Evolutionary conservation across 2,329 filamentous ascomycete species (phyloP).

Genomic region (Apiospora hydei): DNA sequence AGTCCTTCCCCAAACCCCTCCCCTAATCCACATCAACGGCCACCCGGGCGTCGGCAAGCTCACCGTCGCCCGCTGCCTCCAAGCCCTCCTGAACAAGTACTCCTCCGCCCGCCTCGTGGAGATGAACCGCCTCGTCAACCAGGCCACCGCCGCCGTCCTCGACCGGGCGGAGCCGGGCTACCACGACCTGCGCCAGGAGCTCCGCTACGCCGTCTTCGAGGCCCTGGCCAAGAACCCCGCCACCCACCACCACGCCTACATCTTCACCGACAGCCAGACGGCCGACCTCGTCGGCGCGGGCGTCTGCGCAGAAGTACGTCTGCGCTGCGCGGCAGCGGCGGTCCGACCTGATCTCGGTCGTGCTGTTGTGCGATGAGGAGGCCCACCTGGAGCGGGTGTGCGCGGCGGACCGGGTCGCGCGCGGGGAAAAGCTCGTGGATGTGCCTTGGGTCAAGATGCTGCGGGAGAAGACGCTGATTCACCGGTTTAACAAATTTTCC

Average conservation of each 20-base stretch:
- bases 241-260: slow-evolving; percentile 22
- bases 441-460: background rate
- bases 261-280: slow-evolving; percentile 30
- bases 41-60: slow-evolving; percentile 29
- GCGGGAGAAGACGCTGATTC: background rate
- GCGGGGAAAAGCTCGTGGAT: background rate
- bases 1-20: background rate
- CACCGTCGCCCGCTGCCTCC: slow-evolving; percentile 26
- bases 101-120: slow-evolving; percentile 19
- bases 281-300: slow-evolving; percentile 22
- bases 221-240: background rate
- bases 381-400: background rate
- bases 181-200: slow-evolving; percentile 24
- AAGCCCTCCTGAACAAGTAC: background rate
- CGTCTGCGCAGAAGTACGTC: slow-evolving; percentile 26
- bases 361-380: background rate
- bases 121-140: slow-evolving; percentile 28
- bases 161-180: slow-evolving; percentile 24
- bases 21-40: slow-evolving; percentile 25
- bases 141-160: slow-evolving; percentile 24
- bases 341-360: background rate
- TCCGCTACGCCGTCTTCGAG: slow-evolving; percentile 25
- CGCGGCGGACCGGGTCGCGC: background rate
- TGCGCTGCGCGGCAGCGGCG: background rate
- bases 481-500: background rate